Percentiles rank a stretch among this genome's conserved stretches.
phyloP scores from a whole-genome alignment of 768 basidiomycete species.

The Kwoniella sp. region DNA sequence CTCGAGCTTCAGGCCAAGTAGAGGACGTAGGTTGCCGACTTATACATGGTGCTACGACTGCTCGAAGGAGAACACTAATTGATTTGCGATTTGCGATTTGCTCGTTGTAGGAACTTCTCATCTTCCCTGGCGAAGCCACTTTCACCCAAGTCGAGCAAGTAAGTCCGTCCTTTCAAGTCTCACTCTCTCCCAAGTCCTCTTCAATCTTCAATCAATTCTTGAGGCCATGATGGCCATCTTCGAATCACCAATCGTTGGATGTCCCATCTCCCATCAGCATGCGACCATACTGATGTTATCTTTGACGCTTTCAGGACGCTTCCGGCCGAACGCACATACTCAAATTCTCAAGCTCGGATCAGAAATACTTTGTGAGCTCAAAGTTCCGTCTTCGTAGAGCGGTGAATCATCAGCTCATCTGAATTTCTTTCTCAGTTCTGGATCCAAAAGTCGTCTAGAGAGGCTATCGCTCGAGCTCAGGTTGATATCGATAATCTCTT shows the following conservation, averaged over 20 bases:
- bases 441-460: conserved; percentile 45
- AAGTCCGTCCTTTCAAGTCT: conserved; percentile 2
- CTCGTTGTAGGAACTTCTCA: conserved; percentile 85
- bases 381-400: not conserved
- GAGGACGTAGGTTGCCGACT: conserved; percentile 40
- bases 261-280: too few species aligned
- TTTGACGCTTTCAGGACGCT: conserved; percentile 51
- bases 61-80: too few species aligned
- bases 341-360: conserved; percentile 86
- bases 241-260: too few species aligned
- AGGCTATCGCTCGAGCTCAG: conserved; percentile 30
- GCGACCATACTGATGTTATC: not conserved
- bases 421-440: conserved; percentile 41
- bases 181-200: not conserved
- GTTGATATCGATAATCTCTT: conserved; percentile 48
- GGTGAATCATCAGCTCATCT: not conserved
- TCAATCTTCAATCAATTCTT: not conserved
- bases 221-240: too few species aligned
- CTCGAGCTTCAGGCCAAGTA: conserved; percentile 27
- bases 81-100: too few species aligned
- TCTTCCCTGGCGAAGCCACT: conserved; percentile 82
- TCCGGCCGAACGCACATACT: conserved; percentile 79
- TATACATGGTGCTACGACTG: too few species aligned
- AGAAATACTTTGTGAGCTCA: conserved; percentile 78
- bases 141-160: conserved; percentile 73